Percentiles rank a stretch among this genome's conserved stretches.
These are phyloP conservation scores for Hypomontagnella monticulosa DNA, from an alignment of 495 filamentous ascomycete species.

Conservation along the genomic window DNA sequence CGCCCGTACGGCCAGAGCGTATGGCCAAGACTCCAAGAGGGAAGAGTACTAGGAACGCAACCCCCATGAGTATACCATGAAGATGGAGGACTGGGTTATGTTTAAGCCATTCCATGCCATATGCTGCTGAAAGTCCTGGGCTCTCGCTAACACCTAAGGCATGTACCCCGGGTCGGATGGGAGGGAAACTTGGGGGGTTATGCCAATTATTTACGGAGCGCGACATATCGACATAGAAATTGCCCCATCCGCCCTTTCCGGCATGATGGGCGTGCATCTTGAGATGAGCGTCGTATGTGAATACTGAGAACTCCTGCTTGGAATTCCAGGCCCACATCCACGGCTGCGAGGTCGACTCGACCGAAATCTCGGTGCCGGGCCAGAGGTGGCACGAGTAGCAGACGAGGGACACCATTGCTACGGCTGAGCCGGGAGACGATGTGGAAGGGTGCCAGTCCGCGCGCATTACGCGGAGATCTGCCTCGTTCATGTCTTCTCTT, in stretches of 20 bases:
- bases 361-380: not conserved
- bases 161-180: constrained; percentile 1
- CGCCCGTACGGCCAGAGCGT: constrained; percentile 7
- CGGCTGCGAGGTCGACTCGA: constrained; percentile 6
- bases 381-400: constrained; percentile 17
- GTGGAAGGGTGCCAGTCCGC: constrained; percentile 8
- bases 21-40: constrained; percentile 9
- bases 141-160: constrained; percentile 12
- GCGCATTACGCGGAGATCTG: not conserved
- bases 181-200: not conserved
- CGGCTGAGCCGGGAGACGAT: not conserved
- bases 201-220: constrained; percentile 1
- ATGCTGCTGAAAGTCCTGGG: not conserved
- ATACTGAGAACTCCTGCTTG: constrained; percentile 7
- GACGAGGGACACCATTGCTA: constrained; percentile 4
- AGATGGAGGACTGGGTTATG: constrained; percentile 3
- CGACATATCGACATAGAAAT: constrained; percentile 16
- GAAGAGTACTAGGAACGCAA: constrained; percentile 9
- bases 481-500: constrained; percentile 5
- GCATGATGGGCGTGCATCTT: constrained; percentile 10
- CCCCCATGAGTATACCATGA: constrained; percentile 7
- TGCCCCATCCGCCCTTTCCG: constrained; percentile 4
- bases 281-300: not conserved
- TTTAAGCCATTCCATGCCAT: not conserved
- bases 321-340: constrained; percentile 17